A percentile compares a stretch with the other conserved stretches of the same genome.
These are phyloP conservation scores for Fremontodendron californicum DNA, from an alignment of 345 rosid genomes.

Conservation along the genomic window DNA sequence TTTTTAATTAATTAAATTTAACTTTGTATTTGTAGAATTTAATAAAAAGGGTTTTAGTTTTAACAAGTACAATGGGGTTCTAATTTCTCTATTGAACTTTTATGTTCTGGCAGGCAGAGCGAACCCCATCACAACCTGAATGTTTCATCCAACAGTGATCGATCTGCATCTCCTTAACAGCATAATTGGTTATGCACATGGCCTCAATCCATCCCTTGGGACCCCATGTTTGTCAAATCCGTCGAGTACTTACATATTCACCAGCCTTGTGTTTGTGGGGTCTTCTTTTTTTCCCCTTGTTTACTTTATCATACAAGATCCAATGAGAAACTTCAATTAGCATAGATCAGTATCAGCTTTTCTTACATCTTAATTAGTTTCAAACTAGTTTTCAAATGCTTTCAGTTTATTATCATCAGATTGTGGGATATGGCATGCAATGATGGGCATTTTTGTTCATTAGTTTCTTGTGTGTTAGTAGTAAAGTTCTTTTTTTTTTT, in stretches of 20 bases:
- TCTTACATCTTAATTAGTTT: not conserved
- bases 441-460: conserved; percentile 4
- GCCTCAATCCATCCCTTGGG: not conserved
- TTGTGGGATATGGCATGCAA: not conserved
- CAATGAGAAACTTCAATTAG: not conserved
- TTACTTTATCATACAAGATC: not conserved
- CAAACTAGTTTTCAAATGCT: not conserved
- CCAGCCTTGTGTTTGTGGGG: conserved; percentile 17
- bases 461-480: no score
- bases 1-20: not conserved
- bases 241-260: not conserved
- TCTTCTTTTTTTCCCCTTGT: not conserved
- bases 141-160: not conserved
- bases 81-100: not conserved
- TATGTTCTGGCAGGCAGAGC: not conserved
- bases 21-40: not conserved
- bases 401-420: not conserved
- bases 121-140: not conserved
- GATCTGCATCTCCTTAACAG: not conserved
- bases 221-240: not conserved
- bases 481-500: conserved; percentile 1
- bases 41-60: not conserved
- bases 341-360: not conserved
- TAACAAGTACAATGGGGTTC: not conserved
- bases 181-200: not conserved